Evolutionary conservation across 805 yeast species (phyloP).

Genomic region (Peterozyma xylosa): DNA sequence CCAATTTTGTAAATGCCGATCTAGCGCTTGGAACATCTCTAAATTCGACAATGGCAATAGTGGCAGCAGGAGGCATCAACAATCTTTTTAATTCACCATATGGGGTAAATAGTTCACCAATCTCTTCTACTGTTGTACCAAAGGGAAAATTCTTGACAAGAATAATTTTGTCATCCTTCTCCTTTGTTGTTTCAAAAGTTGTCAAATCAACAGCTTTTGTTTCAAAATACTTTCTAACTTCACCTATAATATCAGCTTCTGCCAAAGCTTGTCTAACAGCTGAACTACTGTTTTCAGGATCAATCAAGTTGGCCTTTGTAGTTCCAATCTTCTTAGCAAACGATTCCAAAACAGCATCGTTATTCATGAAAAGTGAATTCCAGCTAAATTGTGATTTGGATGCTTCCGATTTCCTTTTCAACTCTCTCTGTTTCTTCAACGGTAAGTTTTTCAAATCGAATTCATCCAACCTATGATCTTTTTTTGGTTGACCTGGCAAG

Average conservation of each 20-base stretch:
- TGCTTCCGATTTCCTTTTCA: conserved; percentile 80
- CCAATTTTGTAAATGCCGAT: conserved; percentile 79
- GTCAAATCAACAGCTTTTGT: conserved; percentile 77
- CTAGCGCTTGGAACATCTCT: conserved; percentile 79
- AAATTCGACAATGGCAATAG: conserved; percentile 89
- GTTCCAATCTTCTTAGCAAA: conserved; percentile 83
- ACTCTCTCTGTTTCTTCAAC: conserved; percentile 80
- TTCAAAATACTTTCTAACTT: conserved; percentile 83
- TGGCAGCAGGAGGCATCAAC: conserved; percentile 93
- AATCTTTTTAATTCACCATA: conserved; percentile 76
- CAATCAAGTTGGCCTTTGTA: conserved; percentile 73
- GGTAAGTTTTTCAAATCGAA: conserved; percentile 89
- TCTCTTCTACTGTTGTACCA: conserved; percentile 75
- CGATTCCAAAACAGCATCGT: conserved; percentile 86
- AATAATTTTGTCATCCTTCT: conserved; percentile 73
- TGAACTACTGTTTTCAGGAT: conserved; percentile 78
- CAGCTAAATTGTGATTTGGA: conserved; percentile 83
- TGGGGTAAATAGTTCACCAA: conserved; percentile 73
- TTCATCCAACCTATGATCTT: conserved; percentile 80
- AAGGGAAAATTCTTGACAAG: conserved; percentile 86
- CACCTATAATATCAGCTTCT: conserved; percentile 91
- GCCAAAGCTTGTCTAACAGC: conserved; percentile 97
- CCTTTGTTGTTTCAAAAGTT: conserved; percentile 53
- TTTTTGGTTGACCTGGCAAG: conserved; percentile 76
- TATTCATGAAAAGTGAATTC: conserved; percentile 89